phyloP scores from a whole-genome alignment of 2,329 filamentous ascomycete species.

The Botrytis porri region DNA sequence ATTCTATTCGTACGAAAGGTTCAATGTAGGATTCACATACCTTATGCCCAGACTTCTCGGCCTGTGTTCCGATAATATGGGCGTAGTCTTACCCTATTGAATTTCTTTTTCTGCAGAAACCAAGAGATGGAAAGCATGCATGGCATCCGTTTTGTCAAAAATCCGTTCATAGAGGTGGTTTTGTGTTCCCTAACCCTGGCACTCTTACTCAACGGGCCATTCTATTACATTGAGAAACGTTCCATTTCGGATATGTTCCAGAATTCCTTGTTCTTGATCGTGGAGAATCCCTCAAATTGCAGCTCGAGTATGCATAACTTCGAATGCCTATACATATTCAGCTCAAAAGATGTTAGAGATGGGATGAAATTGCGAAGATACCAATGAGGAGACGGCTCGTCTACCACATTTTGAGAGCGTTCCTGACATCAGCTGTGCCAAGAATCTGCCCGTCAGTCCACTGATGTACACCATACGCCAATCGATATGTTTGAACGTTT shows the following conservation, averaged over 20 bases:
- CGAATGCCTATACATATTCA: background rate
- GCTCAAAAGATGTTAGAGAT: background rate
- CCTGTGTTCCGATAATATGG: constrained; percentile 4
- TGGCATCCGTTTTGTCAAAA: constrained; percentile 7
- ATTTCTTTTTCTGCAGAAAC: background rate
- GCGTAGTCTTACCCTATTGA: background rate
- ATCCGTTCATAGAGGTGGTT: background rate
- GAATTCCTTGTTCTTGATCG: background rate
- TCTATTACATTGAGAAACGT: constrained; percentile 2
- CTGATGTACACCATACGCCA: background rate
- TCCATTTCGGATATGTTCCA: background rate
- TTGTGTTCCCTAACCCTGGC: background rate
- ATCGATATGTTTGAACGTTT: background rate
- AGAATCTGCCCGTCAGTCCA: background rate
- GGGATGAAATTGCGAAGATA: background rate
- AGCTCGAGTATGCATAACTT: background rate
- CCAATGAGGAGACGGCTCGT: constrained; percentile 11
- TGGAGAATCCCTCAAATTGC: background rate
- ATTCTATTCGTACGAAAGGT: background rate
- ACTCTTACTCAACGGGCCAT: background rate
- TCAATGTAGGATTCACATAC: background rate
- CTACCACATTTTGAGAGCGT: constrained; percentile 10
- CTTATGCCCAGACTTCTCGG: constrained; percentile 10
- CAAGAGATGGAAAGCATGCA: constrained; percentile 4
- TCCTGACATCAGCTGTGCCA: constrained; percentile 17